Evolutionary conservation across 495 filamentous ascomycete genomes (phyloP).

Genomic region (Xylaria castorea): DNA sequence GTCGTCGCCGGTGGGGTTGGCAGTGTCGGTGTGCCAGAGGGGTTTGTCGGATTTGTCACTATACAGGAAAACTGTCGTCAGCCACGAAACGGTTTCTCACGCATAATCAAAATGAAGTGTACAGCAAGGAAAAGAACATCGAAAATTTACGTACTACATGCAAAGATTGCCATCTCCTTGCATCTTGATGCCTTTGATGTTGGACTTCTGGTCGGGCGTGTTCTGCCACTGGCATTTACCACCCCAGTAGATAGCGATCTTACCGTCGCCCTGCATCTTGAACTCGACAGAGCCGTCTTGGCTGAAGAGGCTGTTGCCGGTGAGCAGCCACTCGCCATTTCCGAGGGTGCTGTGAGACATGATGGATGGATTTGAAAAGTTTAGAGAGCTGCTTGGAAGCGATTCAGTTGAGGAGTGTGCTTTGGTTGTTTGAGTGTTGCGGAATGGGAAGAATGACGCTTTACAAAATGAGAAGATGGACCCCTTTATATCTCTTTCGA

Average conservation of each 20-base stretch:
- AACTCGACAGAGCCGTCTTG: conserved; percentile 34
- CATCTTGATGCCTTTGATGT: conserved; percentile 38
- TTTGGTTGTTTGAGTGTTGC: neutral
- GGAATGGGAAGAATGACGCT: neutral
- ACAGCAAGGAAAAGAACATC: neutral
- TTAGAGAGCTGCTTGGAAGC: neutral
- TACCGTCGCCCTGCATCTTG: conserved; percentile 40
- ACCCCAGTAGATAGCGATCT: conserved; percentile 37
- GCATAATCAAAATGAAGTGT: neutral
- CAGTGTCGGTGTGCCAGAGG: conserved; percentile 36
- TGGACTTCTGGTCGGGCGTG: conserved; percentile 32
- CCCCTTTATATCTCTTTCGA: conserved; percentile 22
- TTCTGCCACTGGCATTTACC: conserved; percentile 38
- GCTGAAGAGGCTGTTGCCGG: conserved; percentile 38
- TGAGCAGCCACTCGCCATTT: conserved; percentile 39
- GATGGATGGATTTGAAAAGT: neutral
- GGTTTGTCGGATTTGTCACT: conserved; percentile 32
- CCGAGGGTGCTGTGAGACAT: conserved; percentile 40
- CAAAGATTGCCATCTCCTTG: conserved; percentile 39
- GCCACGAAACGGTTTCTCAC: neutral
- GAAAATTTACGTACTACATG: conserved; percentile 36
- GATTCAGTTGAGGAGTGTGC: neutral
- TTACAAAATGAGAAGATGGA: neutral
- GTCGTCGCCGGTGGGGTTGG: conserved; percentile 24
- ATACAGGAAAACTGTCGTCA: conserved; percentile 11